A percentile compares a stretch with the other conserved stretches of the same genome.
Evolutionary conservation across 257 asterid genomes (phyloP).

Genomic region (Solanum tarijense): DNA sequence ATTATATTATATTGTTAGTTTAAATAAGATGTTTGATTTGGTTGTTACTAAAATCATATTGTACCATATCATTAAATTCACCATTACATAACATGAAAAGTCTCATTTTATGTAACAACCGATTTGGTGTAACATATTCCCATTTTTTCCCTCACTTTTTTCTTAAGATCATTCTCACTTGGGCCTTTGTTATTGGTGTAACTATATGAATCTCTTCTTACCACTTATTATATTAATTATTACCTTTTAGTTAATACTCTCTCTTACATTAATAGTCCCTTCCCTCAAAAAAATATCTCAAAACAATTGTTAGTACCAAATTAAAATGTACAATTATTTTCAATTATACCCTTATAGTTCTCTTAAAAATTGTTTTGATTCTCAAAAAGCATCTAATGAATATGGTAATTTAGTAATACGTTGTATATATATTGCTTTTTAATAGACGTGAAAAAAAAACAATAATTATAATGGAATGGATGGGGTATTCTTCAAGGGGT

Average conservation of each 20-base stretch:
- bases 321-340: background rate
- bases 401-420: background rate
- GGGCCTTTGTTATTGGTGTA: background rate
- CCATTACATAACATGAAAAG: background rate
- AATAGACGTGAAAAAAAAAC: background rate
- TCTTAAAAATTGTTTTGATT: background rate
- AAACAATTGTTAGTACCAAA: background rate
- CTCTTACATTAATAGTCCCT: background rate
- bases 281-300: background rate
- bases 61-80: background rate
- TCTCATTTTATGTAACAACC: background rate
- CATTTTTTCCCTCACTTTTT: background rate
- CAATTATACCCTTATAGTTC: background rate
- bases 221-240: background rate
- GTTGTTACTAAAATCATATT: background rate
- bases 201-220: background rate
- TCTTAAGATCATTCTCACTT: background rate
- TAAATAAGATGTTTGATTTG: background rate
- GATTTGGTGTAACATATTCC: background rate
- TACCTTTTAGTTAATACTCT: background rate
- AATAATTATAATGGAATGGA: background rate
- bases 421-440: background rate
- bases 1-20: background rate
- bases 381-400: background rate
- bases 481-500: background rate